Percentiles rank a stretch among this genome's conserved stretches.
Evolutionary conservation across 768 basidiomycete species (phyloP).

Genomic region (Lactifluus echinatus): DNA sequence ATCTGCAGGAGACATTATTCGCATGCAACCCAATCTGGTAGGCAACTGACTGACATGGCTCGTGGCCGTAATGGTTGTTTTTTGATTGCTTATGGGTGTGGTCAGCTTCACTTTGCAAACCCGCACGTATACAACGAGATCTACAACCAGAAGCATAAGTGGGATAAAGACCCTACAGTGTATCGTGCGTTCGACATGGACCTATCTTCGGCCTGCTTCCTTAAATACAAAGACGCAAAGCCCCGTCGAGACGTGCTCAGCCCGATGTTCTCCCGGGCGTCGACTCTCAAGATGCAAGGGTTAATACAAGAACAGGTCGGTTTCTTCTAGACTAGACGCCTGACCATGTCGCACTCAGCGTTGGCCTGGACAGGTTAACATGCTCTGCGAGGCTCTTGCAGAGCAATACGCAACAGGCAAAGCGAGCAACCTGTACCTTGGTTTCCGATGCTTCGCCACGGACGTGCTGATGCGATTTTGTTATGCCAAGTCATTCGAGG

Average conservation of each 20-base stretch:
- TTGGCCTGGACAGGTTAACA: neutral
- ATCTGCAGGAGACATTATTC: conserved; percentile 30
- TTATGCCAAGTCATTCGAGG: conserved; percentile 28
- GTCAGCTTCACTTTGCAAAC: conserved; percentile 36
- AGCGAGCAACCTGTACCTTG: conserved; percentile 29
- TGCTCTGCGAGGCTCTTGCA: neutral
- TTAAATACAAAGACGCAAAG: conserved; percentile 30
- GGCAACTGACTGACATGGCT: neutral
- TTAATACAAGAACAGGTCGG: conserved; percentile 30
- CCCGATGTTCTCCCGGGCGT: conserved; percentile 35
- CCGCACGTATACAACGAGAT: conserved; percentile 35
- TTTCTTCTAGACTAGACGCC: neutral
- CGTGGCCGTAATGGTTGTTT: too few relatives aligned
- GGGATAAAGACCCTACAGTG: conserved; percentile 29
- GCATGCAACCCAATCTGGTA: conserved; percentile 36
- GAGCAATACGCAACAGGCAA: conserved; percentile 27
- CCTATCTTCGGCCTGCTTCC: conserved; percentile 31
- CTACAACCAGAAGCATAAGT: conserved; percentile 29
- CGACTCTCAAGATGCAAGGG: conserved; percentile 32
- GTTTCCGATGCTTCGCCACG: conserved; percentile 32
- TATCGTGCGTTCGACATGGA: conserved; percentile 34
- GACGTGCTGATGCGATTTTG: conserved; percentile 37
- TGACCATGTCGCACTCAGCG: neutral
- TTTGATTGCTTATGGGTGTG: too few relatives aligned
- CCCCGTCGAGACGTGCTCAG: conserved; percentile 31